Percentiles rank a stretch among this genome's conserved stretches.
Evolutionary conservation across 2,329 filamentous ascomycete species (phyloP).

Genomic region (Fusarium begoniae): DNA sequence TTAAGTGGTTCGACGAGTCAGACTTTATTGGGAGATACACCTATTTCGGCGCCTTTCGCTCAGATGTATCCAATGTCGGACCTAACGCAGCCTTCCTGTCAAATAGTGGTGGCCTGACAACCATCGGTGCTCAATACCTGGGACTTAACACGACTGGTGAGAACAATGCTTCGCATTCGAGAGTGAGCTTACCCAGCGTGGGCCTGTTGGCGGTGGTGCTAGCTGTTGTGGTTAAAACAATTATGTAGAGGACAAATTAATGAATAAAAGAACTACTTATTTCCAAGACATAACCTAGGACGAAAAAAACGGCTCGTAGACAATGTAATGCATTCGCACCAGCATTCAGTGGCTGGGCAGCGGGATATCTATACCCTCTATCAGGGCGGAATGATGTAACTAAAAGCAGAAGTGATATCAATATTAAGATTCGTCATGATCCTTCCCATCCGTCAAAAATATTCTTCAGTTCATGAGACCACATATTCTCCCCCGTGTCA

Average conservation of each 20-base stretch:
- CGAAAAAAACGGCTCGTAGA: not conserved
- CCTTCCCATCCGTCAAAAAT: not conserved
- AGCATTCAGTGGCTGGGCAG: not conserved
- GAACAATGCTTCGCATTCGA: conserved; percentile 28
- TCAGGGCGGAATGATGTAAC: conserved; percentile 25
- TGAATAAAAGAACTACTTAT: not conserved
- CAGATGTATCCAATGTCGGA: conserved; percentile 76
- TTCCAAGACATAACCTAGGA: not conserved
- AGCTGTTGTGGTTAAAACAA: not conserved
- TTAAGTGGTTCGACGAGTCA: conserved; percentile 70
- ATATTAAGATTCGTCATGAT: conserved; percentile 3
- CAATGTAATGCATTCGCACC: conserved; percentile 9
- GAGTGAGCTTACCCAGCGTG: not conserved
- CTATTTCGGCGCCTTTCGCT: conserved; percentile 80
- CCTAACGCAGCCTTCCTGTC: conserved; percentile 77
- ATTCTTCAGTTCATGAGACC: conserved; percentile 2
- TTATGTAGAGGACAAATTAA: not conserved
- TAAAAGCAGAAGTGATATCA: conserved; percentile 27
- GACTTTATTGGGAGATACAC: conserved; percentile 72
- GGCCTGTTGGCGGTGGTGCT: conserved; percentile 9
- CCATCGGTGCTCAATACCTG: conserved; percentile 83
- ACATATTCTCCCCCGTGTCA: not conserved
- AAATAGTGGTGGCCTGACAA: conserved; percentile 72
- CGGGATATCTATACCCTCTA: conserved; percentile 38
- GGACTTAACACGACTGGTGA: conserved; percentile 60